Conservation (phyloP, 345 rosid species). For the Ailanthus altissimus region DNA sequence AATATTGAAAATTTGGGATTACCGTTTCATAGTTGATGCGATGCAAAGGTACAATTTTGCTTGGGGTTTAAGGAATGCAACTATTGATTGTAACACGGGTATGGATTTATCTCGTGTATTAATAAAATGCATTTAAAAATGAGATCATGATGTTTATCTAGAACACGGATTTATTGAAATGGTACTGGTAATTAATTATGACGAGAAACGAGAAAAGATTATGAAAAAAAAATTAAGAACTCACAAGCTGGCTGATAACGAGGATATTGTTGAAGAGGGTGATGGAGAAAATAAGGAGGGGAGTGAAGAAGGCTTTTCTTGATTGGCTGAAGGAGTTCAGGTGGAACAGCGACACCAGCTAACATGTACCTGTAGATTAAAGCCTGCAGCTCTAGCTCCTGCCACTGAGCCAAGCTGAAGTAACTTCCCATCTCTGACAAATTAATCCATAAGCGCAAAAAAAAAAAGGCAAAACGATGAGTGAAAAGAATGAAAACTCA, state of each 20-base stretch:
- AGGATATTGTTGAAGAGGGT: conserved; percentile 52
- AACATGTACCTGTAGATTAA: conserved; percentile 91
- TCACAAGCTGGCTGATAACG: conserved; percentile 78
- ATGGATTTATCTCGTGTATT: not conserved
- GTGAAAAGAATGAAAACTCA: not conserved
- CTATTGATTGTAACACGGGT: not conserved
- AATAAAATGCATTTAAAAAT: not conserved
- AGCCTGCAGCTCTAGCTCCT: conserved; percentile 94
- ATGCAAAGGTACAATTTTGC: not conserved
- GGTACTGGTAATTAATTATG: not conserved
- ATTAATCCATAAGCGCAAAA: not conserved
- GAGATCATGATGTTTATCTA: not conserved
- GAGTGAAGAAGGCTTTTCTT: conserved; percentile 77
- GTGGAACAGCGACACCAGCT: conserved; percentile 85
- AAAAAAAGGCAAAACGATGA: not conserved
- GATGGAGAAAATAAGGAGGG: conserved; percentile 59
- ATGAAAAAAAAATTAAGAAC: conserved; percentile 23
- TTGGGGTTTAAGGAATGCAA: not conserved
- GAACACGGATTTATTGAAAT: not conserved
- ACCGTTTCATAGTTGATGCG: not conserved
- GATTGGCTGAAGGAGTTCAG: conserved; percentile 83
- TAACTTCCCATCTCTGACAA: conserved; percentile 68
- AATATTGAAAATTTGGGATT: not conserved
- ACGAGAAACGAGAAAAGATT: not conserved
- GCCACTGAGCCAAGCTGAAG: conserved; percentile 89